Base-by-base conservation (phyloP, 768 basidiomycete genomes). In the Pleurotus djamor region DNA sequence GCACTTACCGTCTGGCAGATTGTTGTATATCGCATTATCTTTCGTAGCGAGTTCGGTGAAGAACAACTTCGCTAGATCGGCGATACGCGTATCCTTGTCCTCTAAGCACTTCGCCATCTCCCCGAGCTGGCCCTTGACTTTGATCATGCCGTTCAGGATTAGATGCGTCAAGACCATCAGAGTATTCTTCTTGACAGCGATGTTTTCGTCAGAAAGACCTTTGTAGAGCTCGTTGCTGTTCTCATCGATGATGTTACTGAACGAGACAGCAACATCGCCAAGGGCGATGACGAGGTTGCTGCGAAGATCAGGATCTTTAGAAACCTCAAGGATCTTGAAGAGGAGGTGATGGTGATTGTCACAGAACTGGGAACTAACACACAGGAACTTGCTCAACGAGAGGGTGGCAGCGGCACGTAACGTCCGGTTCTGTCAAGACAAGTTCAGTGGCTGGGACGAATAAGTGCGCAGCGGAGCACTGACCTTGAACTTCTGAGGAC, bases 91-190 rank as follows among this genome's bases (percentile, higher is more conserved):
- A 59, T 98, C 96, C 21, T 83, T 79, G 71, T 98, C 96, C 74
- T 98, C 95, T 5, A 98, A 75, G 69, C 97, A 98, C 73, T 99
- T 98, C n/a, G 96, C 97, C 96, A 99, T 98, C 80, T 99, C 97
- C 14, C 97, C 97, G 5, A 99, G 80, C 70, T 99, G 96, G 1
- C 97, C 97, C 74, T 99, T 98, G 65, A 98, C 96, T 74, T 98
- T 99, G 82, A 99, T 92, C 97, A 98, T 98, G 2, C 96, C 96
- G 66, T 98, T 98, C 61, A 99, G 76, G 68, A 98, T 98, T 61
- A 99, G 76, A 71, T 98, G 94, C 9, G 95, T 96, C 58, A 98
- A 80, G 34, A 98, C 97, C 96, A 98, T 98, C 48, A 99, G 82
- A 37, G 96, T 97, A 74, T 98, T 98, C 82, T 98, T 98, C 86